A percentile compares a stretch with the other conserved stretches of the same genome.
Conservation (phyloP, 2,329 filamentous ascomycete genomes). For the Stagonosporopsis chrysanthemi region DNA sequence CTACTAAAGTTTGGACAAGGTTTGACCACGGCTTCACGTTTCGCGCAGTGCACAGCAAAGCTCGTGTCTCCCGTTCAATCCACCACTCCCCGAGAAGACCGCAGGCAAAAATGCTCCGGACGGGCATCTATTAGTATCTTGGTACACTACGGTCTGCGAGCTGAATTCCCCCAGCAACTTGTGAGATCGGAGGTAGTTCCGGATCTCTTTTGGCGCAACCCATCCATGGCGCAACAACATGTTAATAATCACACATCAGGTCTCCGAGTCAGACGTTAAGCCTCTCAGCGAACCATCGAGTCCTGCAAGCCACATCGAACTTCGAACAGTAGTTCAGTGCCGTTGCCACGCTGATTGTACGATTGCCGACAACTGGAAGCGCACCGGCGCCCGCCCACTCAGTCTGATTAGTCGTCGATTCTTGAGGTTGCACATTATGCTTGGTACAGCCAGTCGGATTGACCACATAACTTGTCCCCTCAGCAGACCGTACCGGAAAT, state of each 20-base stretch:
- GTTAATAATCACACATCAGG: neutral
- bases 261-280: neutral
- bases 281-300: neutral
- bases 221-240: neutral
- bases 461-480: neutral
- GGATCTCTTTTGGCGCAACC: neutral
- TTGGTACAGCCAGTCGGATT: neutral
- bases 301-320: constrained; percentile 7
- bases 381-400: neutral
- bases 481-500: neutral
- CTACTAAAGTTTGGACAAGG: neutral
- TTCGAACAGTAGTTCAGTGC: constrained; percentile 7
- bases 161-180: neutral
- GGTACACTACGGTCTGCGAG: neutral
- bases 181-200: constrained; percentile 1
- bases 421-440: neutral
- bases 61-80: neutral
- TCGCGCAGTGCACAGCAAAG: neutral
- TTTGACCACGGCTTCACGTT: neutral
- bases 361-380: neutral
- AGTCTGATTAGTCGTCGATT: constrained; percentile 1
- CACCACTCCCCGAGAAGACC: neutral
- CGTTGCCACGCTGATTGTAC: neutral
- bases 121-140: neutral
- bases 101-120: neutral